A percentile compares a stretch with the other conserved stretches of the same genome.
phyloP scores from a whole-genome alignment of 495 filamentous ascomycete species.

The Aspergillus sclerotioniger region DNA sequence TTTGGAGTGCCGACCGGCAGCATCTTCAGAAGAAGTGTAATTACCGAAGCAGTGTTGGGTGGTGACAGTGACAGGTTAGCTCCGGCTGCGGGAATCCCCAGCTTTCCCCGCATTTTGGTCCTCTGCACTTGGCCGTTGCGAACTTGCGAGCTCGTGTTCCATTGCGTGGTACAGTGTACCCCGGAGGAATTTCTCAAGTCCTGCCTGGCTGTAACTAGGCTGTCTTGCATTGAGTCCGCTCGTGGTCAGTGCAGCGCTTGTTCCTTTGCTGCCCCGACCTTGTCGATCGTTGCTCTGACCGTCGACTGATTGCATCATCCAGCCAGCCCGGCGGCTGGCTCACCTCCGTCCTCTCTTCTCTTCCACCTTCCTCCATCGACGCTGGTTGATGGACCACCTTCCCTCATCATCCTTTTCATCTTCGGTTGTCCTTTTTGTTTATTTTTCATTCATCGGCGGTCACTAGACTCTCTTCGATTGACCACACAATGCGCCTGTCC shows the following conservation, averaged over 20 bases:
- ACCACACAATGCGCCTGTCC: slow-evolving; percentile 37
- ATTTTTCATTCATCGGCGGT: neutral
- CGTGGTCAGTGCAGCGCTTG: neutral
- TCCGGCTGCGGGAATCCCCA: neutral
- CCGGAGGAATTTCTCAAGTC: no score
- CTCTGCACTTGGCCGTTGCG: neutral
- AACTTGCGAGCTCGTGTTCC: no score
- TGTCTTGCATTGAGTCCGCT: neutral
- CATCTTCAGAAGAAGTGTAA: no score
- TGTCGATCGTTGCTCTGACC: neutral
- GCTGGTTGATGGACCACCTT: neutral
- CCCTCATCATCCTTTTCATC: neutral
- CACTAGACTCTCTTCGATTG: neutral
- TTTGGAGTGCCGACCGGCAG: no score
- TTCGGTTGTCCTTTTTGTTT: neutral
- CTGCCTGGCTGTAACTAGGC: no score
- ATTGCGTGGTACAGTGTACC: neutral
- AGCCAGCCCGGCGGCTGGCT: neutral
- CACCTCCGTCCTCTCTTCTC: neutral
- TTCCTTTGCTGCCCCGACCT: neutral
- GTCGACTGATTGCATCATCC: slow-evolving; percentile 11
- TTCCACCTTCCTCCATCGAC: neutral
- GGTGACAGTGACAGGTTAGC: neutral
- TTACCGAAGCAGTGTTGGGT: no score
- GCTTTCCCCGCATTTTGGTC: slow-evolving; percentile 26